Evolutionary conservation across 441 rosid species (phyloP).

Genomic region (Pelargonium cotyledonis): DNA sequence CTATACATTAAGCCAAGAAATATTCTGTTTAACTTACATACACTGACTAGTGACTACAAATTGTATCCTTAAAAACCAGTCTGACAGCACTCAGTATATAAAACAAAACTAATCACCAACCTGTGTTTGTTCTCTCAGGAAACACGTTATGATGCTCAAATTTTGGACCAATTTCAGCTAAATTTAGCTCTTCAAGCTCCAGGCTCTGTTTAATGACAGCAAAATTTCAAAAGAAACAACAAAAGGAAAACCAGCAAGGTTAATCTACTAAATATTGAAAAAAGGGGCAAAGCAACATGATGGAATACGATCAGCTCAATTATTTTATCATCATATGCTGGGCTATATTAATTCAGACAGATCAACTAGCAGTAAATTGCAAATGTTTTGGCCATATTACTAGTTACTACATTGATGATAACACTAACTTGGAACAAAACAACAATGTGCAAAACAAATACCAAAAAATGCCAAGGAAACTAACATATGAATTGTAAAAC

Average conservation of each 20-base stretch:
- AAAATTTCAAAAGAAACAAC: conserved; percentile 2
- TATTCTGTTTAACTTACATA: neutral
- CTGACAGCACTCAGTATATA: neutral
- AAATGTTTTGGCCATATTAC: no score
- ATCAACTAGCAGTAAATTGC: neutral
- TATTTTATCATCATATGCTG: neutral
- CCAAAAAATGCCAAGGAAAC: neutral
- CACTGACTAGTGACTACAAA: neutral
- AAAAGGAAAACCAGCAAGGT: neutral
- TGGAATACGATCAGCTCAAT: neutral
- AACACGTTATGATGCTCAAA: conserved; percentile 86
- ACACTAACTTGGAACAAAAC: neutral
- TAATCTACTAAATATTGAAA: neutral
- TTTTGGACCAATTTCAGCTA: conserved; percentile 79
- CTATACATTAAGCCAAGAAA: neutral
- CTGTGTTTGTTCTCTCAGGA: conserved; percentile 90
- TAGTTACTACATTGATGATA: neutral
- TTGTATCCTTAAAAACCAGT: neutral
- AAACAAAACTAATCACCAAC: conserved; percentile 34
- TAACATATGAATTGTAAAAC: neutral
- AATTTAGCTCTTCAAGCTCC: conserved; percentile 65
- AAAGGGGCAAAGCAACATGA: neutral
- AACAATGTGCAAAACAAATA: neutral
- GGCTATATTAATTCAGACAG: neutral
- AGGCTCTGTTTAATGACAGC: conserved; percentile 43